Evolutionary conservation across 1,284 basidiomycete genomes (phyloP), one percentile per base, ranked within the genome.

Genomic region (Boletus hoseneyae): DNA sequence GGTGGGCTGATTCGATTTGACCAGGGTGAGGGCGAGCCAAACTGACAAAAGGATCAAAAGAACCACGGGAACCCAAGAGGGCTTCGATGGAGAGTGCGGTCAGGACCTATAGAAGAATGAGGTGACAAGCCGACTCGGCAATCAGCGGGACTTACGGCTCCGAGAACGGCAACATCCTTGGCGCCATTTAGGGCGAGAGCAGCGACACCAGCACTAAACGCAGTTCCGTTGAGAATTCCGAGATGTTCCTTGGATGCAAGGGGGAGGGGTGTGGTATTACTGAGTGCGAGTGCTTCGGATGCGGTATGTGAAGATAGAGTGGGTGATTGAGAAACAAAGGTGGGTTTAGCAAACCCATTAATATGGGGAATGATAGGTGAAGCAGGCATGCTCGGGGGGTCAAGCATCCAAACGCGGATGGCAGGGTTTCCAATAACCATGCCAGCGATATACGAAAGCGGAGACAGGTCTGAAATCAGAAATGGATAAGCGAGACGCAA

Each of bases 31-130:
- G 91, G 25, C 91, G 80, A 13, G 86, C 83, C 36, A 80, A 71
- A 49, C 82, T 76, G 52, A 94, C 90, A 72, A 95, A 94, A 1
- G 85, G 80, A 59, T 85, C 83, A 63, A 89, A 91, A 0, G 83
- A 86, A 10, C 78, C 85, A 40, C 80, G 80, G 18, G 82, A 79
- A 6, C 90, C 90, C 39, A 80, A 68, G 56, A 90, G 79, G 10
- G 90, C 91, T 63, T 94, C 91, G 11, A 85, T 83, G 15, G 90
- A 89, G 77, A 94, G 80, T 2, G 92, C 90, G 0, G 92, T 94
- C 59, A 83, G 80, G 8, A 87, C 80, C 73, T 7, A 80, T 30
- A 0, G 6, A 15, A 10, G 8, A 12, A 23, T 52, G 27, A 48
- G 49, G 12, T 3, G 8, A 23, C 2, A 13, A 1, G 21, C 10